A percentile compares a stretch with the other conserved stretches of the same genome.
phyloP scores from a whole-genome alignment of 345 rosid genomes.

The Euclidium syriacum region DNA sequence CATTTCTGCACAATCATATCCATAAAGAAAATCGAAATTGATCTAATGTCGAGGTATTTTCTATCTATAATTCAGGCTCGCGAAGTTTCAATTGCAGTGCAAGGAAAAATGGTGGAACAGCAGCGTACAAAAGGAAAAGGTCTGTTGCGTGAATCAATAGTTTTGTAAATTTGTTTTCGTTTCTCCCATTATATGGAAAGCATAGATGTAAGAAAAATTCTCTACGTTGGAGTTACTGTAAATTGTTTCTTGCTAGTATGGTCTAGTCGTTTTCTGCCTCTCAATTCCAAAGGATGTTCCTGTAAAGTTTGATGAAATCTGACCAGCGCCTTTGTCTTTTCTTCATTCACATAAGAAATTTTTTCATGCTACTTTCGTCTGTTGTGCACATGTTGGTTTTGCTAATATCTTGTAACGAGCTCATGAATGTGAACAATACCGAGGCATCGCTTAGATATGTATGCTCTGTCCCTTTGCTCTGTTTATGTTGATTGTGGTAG shows the following conservation, averaged over 20 bases:
- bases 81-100: conserved; percentile 80
- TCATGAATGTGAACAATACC: neutral
- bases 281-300: neutral
- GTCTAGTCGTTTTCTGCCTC: neutral
- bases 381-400: neutral
- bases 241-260: conserved; percentile 9
- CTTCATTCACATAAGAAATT: neutral
- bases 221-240: neutral
- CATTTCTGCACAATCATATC: neutral
- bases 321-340: neutral
- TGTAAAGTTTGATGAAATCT: neutral
- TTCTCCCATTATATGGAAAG: neutral
- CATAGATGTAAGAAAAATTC: neutral
- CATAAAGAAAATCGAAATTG: neutral
- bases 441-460: neutral
- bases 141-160: conserved; percentile 16
- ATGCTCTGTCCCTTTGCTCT: neutral
- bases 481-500: conserved; percentile 12
- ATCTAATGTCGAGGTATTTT: conserved; percentile 14
- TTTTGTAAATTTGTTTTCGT: neutral
- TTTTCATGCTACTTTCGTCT: neutral
- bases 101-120: conserved; percentile 83
- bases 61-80: conserved; percentile 59
- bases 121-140: conserved; percentile 98
- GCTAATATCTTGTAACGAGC: neutral